A percentile compares a stretch with the other conserved stretches of the same genome.
Evolutionary conservation across 1,284 basidiomycete genomes (phyloP).

Genomic region (Lentinus polychrous): DNA sequence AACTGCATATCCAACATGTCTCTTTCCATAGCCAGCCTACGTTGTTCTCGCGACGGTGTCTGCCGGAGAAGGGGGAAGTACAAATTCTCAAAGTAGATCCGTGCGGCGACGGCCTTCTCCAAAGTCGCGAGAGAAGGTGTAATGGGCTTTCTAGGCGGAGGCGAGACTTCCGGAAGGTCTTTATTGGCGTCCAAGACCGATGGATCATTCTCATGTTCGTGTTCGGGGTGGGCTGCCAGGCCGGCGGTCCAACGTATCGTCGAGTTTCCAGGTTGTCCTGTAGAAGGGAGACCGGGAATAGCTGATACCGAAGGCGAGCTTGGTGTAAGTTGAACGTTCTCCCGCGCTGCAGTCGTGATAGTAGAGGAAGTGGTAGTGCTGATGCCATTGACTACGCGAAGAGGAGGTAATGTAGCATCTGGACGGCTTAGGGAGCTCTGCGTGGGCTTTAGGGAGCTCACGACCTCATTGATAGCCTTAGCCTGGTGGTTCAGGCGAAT

Average conservation of each 20-base stretch:
- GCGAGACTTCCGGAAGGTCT: constrained; percentile 27
- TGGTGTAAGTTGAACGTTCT: constrained; percentile 43
- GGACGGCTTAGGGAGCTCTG: constrained; percentile 32
- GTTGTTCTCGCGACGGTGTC: constrained; percentile 78
- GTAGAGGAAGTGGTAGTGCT: constrained; percentile 58
- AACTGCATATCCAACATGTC: constrained; percentile 77
- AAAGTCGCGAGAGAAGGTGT: constrained; percentile 84
- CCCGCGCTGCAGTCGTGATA: constrained; percentile 62
- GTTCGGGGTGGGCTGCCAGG: constrained; percentile 56
- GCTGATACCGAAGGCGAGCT: constrained; percentile 11
- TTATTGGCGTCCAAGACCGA: constrained; percentile 18
- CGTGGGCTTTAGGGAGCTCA: constrained; percentile 59
- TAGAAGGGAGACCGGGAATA: constrained; percentile 29
- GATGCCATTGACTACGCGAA: constrained; percentile 82
- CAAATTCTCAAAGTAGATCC: constrained; percentile 95
- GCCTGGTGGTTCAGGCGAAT: constrained; percentile 73
- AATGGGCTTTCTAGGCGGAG: constrained; percentile 47
- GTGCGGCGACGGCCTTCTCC: constrained; percentile 87
- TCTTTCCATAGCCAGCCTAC: constrained; percentile 79
- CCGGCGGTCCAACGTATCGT: constrained; percentile 53
- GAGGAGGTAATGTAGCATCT: constrained; percentile 39
- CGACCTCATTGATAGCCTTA: constrained; percentile 77
- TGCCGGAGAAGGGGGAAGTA: constrained; percentile 90
- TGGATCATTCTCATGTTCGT: constrained; percentile 47
- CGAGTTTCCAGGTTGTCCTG: constrained; percentile 50